These are phyloP conservation scores for Mentha longifolia DNA, from an alignment of 257 asterid species.

Conservation along the genomic window DNA sequence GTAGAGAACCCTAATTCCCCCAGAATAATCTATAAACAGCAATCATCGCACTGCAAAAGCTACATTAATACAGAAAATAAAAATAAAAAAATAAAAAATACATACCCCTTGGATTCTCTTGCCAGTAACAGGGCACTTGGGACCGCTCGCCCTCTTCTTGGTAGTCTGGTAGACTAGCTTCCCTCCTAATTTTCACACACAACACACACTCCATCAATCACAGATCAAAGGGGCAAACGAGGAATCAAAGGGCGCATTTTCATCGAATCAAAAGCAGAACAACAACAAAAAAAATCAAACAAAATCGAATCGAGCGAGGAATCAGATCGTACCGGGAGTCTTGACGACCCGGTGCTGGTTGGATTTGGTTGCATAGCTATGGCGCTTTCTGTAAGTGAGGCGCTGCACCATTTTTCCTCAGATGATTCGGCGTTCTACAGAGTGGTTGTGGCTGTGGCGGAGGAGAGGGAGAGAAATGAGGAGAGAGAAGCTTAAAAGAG, in stretches of 20 bases:
- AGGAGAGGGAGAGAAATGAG: not conserved
- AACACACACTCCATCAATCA: slow-evolving; percentile 22
- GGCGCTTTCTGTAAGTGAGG: slow-evolving; percentile 48
- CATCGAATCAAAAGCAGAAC: not conserved
- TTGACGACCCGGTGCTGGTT: slow-evolving; percentile 51
- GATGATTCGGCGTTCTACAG: not conserved
- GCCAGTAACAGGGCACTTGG: slow-evolving; percentile 68
- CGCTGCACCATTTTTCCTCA: slow-evolving; percentile 51
- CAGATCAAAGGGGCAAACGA: not conserved
- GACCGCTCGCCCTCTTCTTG: slow-evolving; percentile 70
- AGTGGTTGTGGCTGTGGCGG: slow-evolving; percentile 14
- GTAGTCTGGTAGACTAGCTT: slow-evolving; percentile 52
- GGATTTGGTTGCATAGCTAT: slow-evolving; percentile 57
- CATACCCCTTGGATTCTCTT: slow-evolving; percentile 71
- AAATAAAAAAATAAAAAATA: not conserved
- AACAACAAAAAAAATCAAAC: not conserved
- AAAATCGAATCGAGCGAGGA: not conserved
- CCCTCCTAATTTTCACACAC: slow-evolving; percentile 44
- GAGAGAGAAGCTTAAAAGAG: slow-evolving; percentile 1
- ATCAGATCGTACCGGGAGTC: slow-evolving; percentile 41
- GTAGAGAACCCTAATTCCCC: not conserved
- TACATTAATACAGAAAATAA: not conserved
- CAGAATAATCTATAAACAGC: not conserved
- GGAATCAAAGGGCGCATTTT: not conserved
- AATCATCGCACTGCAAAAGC: not conserved